Base-by-base conservation (phyloP, 1,284 basidiomycete species). In the Athelia psychrophila region DNA sequence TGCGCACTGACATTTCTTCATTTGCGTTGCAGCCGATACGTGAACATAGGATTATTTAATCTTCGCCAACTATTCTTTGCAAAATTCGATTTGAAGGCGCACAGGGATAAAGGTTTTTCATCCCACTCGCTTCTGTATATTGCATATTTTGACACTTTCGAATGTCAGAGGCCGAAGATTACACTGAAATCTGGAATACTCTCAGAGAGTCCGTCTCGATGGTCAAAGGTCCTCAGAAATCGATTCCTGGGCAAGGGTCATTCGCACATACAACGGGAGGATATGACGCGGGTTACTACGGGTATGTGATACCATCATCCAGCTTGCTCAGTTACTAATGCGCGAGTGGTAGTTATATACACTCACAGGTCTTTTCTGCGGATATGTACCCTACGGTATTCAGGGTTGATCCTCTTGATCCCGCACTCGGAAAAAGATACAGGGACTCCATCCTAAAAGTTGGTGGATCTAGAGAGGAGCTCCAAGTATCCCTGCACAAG, bases 371-470 rank as follows among this genome's bases (percentile, higher is more conserved):
- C 27, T 90, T 89, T 65, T 86, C 87, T 1, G 78, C 84, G 42
- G 88, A 91, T 66, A 91, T 91, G 88, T 91, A 88, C 67, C 72
- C 77, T 44, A 85, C 85, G 3, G 79, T 92, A n/a, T 93, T 93
- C 74, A 86, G 86, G 64, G 70, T 74, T 42, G 84, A 88, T 57
- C 90, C 89, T 22, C 73, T 93, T 54, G 80, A 86, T 61, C 83
- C 86, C 2, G 69, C 67, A 20, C 79, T 80, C 15, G 82, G 83
- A 1, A 60, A 65, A 47, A 59, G 66, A 35, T 85, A 85, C 62
- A 71, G 82, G 1, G 66, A 79, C 44, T 74, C 75, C 59, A 84
- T 86, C 51, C 67, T 86, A 15, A 57, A 66, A 25, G 76, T 78
- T 2, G 84, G 84, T 16, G 81, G 80, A 2, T 79, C 76, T 55